Percentiles rank a stretch among this genome's conserved stretches.
Conservation (phyloP, 2,329 filamentous ascomycete genomes). For the Samsoniella hepiali region DNA sequence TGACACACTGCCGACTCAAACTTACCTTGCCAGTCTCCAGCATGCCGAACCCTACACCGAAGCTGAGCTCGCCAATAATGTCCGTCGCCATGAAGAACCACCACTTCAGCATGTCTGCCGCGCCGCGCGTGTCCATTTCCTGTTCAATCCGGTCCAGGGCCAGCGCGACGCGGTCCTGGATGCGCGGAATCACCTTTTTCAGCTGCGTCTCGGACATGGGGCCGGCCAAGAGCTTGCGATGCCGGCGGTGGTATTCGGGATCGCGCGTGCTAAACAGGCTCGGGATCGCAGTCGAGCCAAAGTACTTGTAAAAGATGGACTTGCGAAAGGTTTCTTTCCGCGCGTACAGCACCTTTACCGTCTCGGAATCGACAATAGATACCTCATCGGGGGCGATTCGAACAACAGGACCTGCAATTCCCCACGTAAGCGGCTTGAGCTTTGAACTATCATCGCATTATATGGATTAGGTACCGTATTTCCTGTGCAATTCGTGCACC, state of each 20-base stretch:
- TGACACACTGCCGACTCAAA: not conserved
- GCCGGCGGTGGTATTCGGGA: not conserved
- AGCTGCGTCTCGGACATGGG: not conserved
- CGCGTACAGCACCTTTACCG: no score
- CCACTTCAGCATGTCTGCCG: slow-evolving; percentile 23
- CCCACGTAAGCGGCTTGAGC: not conserved
- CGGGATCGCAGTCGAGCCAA: no score
- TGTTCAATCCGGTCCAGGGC: slow-evolving; percentile 22
- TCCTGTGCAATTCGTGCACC: not conserved
- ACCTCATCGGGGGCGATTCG: not conserved
- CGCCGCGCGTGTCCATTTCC: slow-evolving; percentile 15
- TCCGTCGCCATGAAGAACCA: slow-evolving; percentile 26
- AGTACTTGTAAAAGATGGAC: no score
- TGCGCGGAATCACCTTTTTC: not conserved
- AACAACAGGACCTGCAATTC: not conserved
- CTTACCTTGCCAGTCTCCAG: not conserved
- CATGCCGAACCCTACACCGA: slow-evolving; percentile 24
- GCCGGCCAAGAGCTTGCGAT: not conserved
- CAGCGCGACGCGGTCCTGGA: slow-evolving; percentile 21
- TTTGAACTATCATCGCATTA: not conserved
- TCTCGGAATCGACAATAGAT: no score
- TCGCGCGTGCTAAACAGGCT: not conserved
- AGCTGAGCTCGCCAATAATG: slow-evolving; percentile 26
- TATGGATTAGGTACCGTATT: not conserved
- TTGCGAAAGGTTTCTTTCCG: no score